Base-by-base conservation (phyloP, 768 basidiomycete genomes). In the Lenzites betulinus region DNA sequence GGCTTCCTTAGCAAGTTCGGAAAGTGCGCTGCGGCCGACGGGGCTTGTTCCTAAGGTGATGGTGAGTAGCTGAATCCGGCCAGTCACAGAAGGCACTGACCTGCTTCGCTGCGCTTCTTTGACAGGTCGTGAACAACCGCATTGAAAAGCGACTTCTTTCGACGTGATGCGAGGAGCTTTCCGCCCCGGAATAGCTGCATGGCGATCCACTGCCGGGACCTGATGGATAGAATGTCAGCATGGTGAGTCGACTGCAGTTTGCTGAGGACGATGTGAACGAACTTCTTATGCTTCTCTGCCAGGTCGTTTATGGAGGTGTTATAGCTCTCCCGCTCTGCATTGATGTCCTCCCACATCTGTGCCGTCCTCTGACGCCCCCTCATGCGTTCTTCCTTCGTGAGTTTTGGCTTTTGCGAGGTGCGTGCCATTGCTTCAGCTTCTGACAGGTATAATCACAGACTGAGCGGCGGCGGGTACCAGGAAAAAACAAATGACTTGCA, bases 111-210 rank as follows among this genome's bases (percentile, higher is more conserved):
- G 23, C 28, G 51, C 39, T 52, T 38, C 39, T 52, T 38, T 22
- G 51, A 23, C 22, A 52, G 35, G 28, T 52, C 51, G 51, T 52
- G 51, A 13, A 52, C 36, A 25, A 38, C 35, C 15, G 51, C 51
- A 23, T 52, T 52, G 51, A 28, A 52, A 20, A 52, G 35, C 23
- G 22, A 26, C 23, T 36, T 52, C 15, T 38, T 52, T 23, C 51
- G 51, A 18, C 51, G 51, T 16, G 16, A 7, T 7, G 51, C 51
- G 7, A 52, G 30, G 11, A 36, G 12, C 23, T 36, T 52, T 22
- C 51, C 51, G 8, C 51, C 51, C 6, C 51, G 35, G 51, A 52
- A 52, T 15, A 52, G 35, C 23, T 52, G 51, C 30, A 28, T 52
- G 23, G 35, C 51, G 20, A 52, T 28, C 51, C 51, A 52, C 28